Base-by-base conservation (phyloP, 2,329 filamentous ascomycete genomes). In the Epichloe bromicola region DNA sequence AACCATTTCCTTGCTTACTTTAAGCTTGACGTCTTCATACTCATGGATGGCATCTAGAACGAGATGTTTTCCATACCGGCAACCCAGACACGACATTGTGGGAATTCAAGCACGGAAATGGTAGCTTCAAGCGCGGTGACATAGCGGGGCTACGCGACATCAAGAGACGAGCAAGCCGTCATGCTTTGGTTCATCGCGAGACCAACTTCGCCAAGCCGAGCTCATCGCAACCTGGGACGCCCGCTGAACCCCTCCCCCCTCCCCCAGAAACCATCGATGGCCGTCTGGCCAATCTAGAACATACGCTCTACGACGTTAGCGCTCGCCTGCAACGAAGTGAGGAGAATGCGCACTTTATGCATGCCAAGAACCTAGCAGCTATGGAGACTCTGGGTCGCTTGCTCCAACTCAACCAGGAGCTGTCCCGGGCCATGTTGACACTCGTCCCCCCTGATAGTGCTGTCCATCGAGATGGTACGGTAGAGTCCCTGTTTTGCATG, bases 71-170 rank as follows among this genome's bases (percentile, higher is more conserved):
- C 64, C 91, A 97, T 66, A 95, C 89, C 4, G 89, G 88, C 11
- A 90, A 86, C 42, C 89, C 91, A 12, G 93, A 97, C 62, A 89
- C 89, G 19, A 89, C 91, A 1, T 73, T 98, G 33, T 98, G 93
- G 93, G 93, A 98, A 65, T 98, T 98, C 68, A 97, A 96, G 68
- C 93, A 98, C 63, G 93, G 93, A 49, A 94, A 91, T 61, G 91
- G 91, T 49, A 97, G 86, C 65, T 98, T 98, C 73, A 97, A 95
- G 69, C 83, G 90, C 57, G 93, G 93, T 38, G 91, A 98, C 65
- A 73, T 98, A 23, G 83, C 91, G 48, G 89, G 91, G 7, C 71
- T 98, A 54, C 80, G 93, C 42, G 93, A 98, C 64, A 98, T 98
- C 68, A 96, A 96, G 69, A 85, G 93, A 55, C 81, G 93, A 54